A percentile compares a stretch with the other conserved stretches of the same genome.
Evolutionary conservation across 768 basidiomycete species (phyloP).

Genomic region (Kwoniella newhampshirensis): DNA sequence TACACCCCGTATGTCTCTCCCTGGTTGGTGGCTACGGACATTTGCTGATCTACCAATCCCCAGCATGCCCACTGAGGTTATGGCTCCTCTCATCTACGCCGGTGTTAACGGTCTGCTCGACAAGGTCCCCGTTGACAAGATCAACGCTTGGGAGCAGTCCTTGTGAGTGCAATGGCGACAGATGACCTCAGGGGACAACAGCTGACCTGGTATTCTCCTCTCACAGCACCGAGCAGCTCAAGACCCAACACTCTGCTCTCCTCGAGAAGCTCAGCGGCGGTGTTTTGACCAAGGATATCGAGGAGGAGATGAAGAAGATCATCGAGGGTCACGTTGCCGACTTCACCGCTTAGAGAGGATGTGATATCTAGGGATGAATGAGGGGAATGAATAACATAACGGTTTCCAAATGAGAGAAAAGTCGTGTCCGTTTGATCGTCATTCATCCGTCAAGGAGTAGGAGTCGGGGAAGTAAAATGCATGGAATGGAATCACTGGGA

Average conservation of each 20-base stretch:
- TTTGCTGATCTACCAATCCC: not conserved
- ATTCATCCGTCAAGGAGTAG: not conserved
- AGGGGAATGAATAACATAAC: not conserved
- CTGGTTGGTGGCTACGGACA: not conserved
- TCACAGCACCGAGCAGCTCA: conserved; percentile 70
- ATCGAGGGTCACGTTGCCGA: conserved; percentile 50
- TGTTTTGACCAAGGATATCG: conserved; percentile 79
- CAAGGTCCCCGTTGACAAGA: conserved; percentile 89
- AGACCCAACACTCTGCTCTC: conserved; percentile 69
- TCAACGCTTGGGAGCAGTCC: conserved; percentile 58
- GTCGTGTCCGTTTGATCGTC: not conserved
- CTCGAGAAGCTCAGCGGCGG: conserved; percentile 83
- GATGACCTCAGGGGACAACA: not conserved
- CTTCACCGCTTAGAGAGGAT: conserved; percentile 44
- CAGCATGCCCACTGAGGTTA: conserved; percentile 91
- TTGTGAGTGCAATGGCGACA: conserved; percentile 66
- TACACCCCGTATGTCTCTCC: conserved; percentile 57
- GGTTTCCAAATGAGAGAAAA: not conserved
- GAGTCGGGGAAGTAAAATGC: conserved; percentile 11
- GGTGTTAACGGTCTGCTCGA: conserved; percentile 99
- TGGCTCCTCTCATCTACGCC: conserved; percentile 98
- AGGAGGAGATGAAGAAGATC: conserved; percentile 65
- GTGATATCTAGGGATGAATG: not conserved
- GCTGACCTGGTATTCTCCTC: not conserved
- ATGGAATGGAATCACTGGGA: conserved; percentile 14